phyloP scores from a whole-genome alignment of 2,329 filamentous ascomycete genomes.

The Talaromyces atroroseus region DNA sequence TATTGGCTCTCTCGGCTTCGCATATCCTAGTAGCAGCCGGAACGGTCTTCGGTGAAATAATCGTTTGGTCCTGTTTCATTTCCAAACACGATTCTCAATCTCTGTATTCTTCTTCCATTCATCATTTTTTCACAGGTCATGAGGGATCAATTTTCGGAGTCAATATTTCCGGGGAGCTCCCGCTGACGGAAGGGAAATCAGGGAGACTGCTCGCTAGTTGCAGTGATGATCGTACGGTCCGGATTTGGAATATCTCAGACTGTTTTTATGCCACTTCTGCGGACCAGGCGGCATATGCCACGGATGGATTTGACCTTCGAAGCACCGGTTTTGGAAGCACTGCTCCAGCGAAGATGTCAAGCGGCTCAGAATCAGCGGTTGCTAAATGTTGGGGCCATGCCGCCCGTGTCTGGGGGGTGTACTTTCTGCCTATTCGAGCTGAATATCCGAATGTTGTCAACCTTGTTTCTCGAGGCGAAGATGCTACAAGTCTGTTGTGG shows the following conservation, averaged over 20 bases:
- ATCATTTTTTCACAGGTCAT: constrained; percentile 61
- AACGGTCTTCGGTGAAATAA: constrained; percentile 89
- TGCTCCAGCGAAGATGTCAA: constrained; percentile 22
- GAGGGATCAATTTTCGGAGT: constrained; percentile 94
- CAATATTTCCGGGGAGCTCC: constrained; percentile 58
- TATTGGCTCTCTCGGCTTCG: constrained; percentile 56
- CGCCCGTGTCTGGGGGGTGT: constrained; percentile 84
- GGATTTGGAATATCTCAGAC: constrained; percentile 77
- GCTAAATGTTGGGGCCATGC: constrained; percentile 77
- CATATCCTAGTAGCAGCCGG: constrained; percentile 74
- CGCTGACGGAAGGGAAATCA: constrained; percentile 34
- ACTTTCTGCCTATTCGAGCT: constrained; percentile 50
- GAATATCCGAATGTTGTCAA: constrained; percentile 30
- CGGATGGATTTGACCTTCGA: constrained; percentile 32
- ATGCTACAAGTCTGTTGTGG: constrained; percentile 73
- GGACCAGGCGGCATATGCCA: constrained; percentile 32
- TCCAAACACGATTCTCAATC: constrained; percentile 22
- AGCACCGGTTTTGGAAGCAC: constrained; percentile 61
- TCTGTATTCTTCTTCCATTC: constrained; percentile 34
- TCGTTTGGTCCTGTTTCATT: constrained; percentile 77
- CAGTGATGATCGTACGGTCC: constrained; percentile 87
- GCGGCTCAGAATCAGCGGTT: constrained; percentile 47
- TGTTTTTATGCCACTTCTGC: constrained; percentile 28
- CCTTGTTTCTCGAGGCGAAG: constrained; percentile 78
- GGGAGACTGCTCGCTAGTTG: constrained; percentile 76